phyloP scores from a whole-genome alignment of 129 eudicot genomes.

The Smallanthus sonchifolius region DNA sequence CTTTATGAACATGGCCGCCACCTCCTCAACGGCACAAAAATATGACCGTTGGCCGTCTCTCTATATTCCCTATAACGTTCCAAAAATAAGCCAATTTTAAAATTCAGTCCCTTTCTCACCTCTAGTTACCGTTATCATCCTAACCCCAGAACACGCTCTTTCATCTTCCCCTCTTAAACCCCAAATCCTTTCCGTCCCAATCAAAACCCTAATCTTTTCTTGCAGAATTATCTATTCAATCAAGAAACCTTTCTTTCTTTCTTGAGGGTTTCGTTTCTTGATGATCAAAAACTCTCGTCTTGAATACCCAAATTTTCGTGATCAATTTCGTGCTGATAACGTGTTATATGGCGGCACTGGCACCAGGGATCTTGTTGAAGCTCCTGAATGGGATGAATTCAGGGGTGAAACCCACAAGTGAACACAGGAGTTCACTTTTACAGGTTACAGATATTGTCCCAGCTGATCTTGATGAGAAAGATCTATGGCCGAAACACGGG shows the following conservation, averaged over 20 bases:
- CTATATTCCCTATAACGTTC: conserved; percentile 28
- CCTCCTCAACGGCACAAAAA: conserved; percentile 21
- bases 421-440: conserved; percentile 72
- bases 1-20: not conserved
- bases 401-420: conserved; percentile 75
- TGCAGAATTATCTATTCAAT: not conserved
- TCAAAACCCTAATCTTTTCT: conserved; percentile 3
- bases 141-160: conserved; percentile 15
- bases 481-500: conserved; percentile 81
- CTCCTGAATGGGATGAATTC: conserved; percentile 69
- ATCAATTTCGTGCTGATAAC: conserved; percentile 26
- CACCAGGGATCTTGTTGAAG: conserved; percentile 88
- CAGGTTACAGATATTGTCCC: conserved; percentile 96
- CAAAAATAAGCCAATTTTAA: not conserved
- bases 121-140: conserved; percentile 33
- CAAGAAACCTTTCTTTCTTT: not conserved
- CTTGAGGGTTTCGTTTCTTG: not conserved
- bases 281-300: not conserved
- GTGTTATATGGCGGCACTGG: conserved; percentile 62
- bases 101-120: conserved; percentile 15
- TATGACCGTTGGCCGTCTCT: conserved; percentile 34
- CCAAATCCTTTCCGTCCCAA: conserved; percentile 8
- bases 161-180: conserved; percentile 27
- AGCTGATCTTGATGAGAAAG: conserved; percentile 88
- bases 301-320: not conserved